phyloP scores from a whole-genome alignment of 805 yeast species.

The Pachysolen tannophilus region DNA sequence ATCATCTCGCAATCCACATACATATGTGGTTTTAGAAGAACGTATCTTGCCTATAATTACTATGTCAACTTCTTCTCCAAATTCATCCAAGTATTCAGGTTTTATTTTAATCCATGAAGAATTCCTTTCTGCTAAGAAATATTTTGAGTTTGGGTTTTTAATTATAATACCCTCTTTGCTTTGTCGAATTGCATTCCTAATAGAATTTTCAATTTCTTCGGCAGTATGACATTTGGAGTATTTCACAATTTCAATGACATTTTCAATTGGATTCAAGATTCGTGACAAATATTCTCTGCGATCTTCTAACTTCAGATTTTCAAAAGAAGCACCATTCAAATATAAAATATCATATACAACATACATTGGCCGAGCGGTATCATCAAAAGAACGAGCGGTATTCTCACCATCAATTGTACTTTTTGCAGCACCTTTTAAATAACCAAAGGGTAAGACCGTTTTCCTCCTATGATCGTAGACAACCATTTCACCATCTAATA shows the following conservation, averaged over 20 bases:
- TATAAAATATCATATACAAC: slow-evolving; percentile 68
- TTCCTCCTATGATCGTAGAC: slow-evolving; percentile 62
- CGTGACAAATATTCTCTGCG: slow-evolving; percentile 45
- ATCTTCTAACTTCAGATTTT: slow-evolving; percentile 41
- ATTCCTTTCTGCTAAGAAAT: slow-evolving; percentile 52
- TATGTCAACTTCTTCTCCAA: slow-evolving; percentile 81
- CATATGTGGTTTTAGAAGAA: slow-evolving; percentile 61
- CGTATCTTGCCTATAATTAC: slow-evolving; percentile 71
- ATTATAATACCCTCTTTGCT: slow-evolving; percentile 80
- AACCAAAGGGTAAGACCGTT: slow-evolving; percentile 69
- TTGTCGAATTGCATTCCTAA: slow-evolving; percentile 48
- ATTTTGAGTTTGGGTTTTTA: slow-evolving; percentile 52
- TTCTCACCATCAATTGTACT: slow-evolving; percentile 15
- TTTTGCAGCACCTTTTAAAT: slow-evolving; percentile 65
- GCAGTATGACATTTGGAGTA: slow-evolving; percentile 32
- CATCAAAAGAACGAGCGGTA: slow-evolving; percentile 32
- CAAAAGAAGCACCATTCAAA: slow-evolving; percentile 59
- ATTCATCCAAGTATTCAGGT: slow-evolving; percentile 81
- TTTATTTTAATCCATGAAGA: slow-evolving; percentile 82
- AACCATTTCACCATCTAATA: slow-evolving; percentile 91
- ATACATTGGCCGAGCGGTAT: slow-evolving; percentile 40
- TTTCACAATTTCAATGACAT: slow-evolving; percentile 42
- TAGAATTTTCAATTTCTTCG: slow-evolving; percentile 45
- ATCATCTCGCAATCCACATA: slow-evolving; percentile 60
- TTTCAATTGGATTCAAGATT: slow-evolving; percentile 36